Percentiles rank a stretch among this genome's conserved stretches.
These are phyloP conservation scores for Ustilago bromivora DNA, from an alignment of 1,284 basidiomycete species.

Conservation along the genomic window DNA sequence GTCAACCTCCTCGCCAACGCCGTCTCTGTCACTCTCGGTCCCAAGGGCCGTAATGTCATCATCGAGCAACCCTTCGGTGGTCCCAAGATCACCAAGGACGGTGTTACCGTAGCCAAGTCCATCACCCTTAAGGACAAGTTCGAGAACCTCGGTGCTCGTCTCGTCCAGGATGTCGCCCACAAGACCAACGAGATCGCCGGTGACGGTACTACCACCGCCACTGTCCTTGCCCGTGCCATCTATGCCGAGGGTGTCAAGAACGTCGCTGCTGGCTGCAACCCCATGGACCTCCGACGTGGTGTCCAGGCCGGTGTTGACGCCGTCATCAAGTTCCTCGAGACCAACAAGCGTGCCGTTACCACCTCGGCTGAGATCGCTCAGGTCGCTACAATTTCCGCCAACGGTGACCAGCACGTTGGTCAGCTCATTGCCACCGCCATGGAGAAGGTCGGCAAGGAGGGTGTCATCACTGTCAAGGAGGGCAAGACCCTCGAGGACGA, in stretches of 20 bases:
- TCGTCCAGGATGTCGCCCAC: slow-evolving; percentile 93
- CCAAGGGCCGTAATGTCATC: slow-evolving; percentile 98
- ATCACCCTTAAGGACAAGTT: slow-evolving; percentile 97
- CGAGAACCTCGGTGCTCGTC: slow-evolving; percentile 97
- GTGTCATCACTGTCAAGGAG: slow-evolving; percentile 99
- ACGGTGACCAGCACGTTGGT: slow-evolving; percentile 93
- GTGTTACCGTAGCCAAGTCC: slow-evolving; percentile 97
- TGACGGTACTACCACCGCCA: slow-evolving; percentile 98
- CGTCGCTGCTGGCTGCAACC: slow-evolving; percentile 98
- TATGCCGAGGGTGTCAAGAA: slow-evolving; percentile 99
- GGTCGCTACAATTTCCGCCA: slow-evolving; percentile 98
- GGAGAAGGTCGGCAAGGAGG: slow-evolving; percentile 99
- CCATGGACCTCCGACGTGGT: slow-evolving; percentile 97
- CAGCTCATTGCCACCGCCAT: slow-evolving; percentile 98
- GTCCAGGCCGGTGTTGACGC: slow-evolving; percentile 96
- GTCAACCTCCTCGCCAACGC: slow-evolving; percentile 87
- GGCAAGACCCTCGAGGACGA: slow-evolving; percentile 96
- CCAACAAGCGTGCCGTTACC: slow-evolving; percentile 92
- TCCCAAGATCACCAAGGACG: slow-evolving; percentile 98
- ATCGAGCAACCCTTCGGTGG: slow-evolving; percentile 98
- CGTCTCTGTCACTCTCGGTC: slow-evolving; percentile 90
- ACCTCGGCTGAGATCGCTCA: slow-evolving; percentile 97
- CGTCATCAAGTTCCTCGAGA: slow-evolving; percentile 89
- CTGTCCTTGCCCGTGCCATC: slow-evolving; percentile 95
- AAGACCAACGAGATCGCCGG: slow-evolving; percentile 98